A percentile compares a stretch with the other conserved stretches of the same genome.
These are phyloP conservation scores for Pichia sp. DNA, from an alignment of 1,139 yeast genomes.

Conservation along the genomic window DNA sequence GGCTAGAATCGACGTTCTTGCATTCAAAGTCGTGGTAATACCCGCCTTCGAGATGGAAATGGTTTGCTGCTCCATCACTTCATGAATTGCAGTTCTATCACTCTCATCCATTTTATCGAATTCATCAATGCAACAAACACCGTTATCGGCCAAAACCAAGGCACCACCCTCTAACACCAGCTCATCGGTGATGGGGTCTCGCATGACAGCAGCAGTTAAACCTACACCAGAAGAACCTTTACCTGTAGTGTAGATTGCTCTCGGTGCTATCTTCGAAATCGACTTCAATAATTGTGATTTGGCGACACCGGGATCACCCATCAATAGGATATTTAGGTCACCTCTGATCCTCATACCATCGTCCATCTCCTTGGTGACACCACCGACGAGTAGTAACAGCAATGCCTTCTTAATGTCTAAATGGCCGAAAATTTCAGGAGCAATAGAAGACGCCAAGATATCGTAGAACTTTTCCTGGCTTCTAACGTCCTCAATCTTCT, in stretches of 20 bases:
- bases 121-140: slow-evolving; percentile 98
- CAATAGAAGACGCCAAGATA: slow-evolving; percentile 81
- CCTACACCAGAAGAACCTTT: slow-evolving; percentile 99
- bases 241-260: slow-evolving; percentile 98
- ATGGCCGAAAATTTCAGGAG: slow-evolving; percentile 97
- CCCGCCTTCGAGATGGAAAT: slow-evolving; percentile 98
- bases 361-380: slow-evolving; percentile 90
- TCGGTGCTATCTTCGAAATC: slow-evolving; percentile 88
- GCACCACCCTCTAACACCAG: slow-evolving; percentile 99
- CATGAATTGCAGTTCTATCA: slow-evolving; percentile 97
- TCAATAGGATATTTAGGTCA: slow-evolving; percentile 89
- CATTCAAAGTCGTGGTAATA: slow-evolving; percentile 91
- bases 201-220: slow-evolving; percentile 97
- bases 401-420: slow-evolving; percentile 90
- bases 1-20: slow-evolving; percentile 91
- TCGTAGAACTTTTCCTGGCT: slow-evolving; percentile 70
- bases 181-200: slow-evolving; percentile 97
- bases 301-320: slow-evolving; percentile 99
- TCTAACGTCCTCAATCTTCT: slow-evolving; percentile 51
- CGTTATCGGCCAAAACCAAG: slow-evolving; percentile 92
- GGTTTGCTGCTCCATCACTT: slow-evolving; percentile 99
- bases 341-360: slow-evolving; percentile 98
- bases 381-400: slow-evolving; percentile 81
- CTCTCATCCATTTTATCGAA: slow-evolving; percentile 98
- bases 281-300: slow-evolving; percentile 93